Conservation (phyloP, 768 basidiomycete species). For the Cystobasidium ongulense region DNA sequence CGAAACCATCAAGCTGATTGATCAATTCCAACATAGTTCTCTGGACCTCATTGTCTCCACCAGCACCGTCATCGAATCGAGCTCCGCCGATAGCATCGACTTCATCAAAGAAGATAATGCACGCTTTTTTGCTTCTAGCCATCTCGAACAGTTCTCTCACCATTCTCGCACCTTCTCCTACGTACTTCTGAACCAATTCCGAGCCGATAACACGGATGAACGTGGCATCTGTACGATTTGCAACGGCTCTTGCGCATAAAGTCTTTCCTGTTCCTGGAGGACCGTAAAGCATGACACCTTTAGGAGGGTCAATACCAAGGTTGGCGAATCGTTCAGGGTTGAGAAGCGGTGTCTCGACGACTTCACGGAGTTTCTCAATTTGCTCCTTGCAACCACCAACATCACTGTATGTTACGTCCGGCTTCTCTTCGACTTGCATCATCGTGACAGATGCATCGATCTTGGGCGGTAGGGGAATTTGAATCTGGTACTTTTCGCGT, state of each 20-base stretch:
- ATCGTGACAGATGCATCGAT: constrained; percentile 98
- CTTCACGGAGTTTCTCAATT: constrained; percentile 96
- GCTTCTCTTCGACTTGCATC: constrained; percentile 99
- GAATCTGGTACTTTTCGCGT: constrained; percentile 94
- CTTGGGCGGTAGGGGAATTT: constrained; percentile 95
- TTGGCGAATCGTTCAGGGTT: constrained; percentile 99
- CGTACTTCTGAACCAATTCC: constrained; percentile 99
- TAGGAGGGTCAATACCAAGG: constrained; percentile 97
- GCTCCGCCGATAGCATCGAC: constrained; percentile 97
- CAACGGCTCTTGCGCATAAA: constrained; percentile 92
- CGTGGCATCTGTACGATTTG: constrained; percentile 95
- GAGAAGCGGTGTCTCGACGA: constrained; percentile 90
- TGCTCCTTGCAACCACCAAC: constrained; percentile 99
- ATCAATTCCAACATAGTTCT: constrained; percentile 98
- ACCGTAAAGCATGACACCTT: constrained; percentile 90
- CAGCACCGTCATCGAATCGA: constrained; percentile 94
- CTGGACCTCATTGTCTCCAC: constrained; percentile 98
- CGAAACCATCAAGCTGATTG: constrained; percentile 94
- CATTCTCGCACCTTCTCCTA: constrained; percentile 98
- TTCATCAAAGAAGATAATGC: constrained; percentile 99
- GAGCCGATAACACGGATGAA: constrained; percentile 99
- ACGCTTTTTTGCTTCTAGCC: constrained; percentile 97
- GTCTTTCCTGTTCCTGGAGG: constrained; percentile 97
- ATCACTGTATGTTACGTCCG: constrained; percentile 95
- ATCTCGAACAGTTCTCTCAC: constrained; percentile 98